Evolutionary conservation across 2,329 filamentous ascomycete species (phyloP).

Genomic region (Exserohilum turcica): DNA sequence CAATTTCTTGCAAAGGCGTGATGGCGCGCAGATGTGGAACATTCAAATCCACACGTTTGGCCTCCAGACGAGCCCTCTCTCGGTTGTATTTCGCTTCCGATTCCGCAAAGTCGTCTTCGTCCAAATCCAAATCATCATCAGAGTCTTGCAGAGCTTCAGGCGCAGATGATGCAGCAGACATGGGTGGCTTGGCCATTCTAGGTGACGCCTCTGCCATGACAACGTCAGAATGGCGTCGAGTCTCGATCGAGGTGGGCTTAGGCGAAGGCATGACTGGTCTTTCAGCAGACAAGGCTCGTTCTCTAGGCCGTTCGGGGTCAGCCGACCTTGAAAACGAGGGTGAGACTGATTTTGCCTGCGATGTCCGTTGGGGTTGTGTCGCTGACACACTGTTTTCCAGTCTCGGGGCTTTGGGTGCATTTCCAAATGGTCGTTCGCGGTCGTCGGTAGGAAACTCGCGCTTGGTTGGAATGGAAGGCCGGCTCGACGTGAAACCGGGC

Average conservation of each 20-base stretch:
- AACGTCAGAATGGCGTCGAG: conserved; percentile 42
- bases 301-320: conserved; percentile 25
- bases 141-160: conserved; percentile 47
- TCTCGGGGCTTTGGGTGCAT: conserved; percentile 41
- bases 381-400: conserved; percentile 31
- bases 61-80: conserved; percentile 52
- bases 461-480: conserved; percentile 51
- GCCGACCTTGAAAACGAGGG: conserved; percentile 23
- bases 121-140: conserved; percentile 55
- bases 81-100: conserved; percentile 55
- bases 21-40: conserved; percentile 50
- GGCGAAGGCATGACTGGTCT: conserved; percentile 26
- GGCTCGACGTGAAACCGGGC: conserved; percentile 45
- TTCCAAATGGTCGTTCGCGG: conserved; percentile 45
- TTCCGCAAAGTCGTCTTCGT: conserved; percentile 53
- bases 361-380: conserved; percentile 25
- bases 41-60: conserved; percentile 52
- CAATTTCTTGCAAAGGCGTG: conserved; percentile 52
- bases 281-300: conserved; percentile 31
- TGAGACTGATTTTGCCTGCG: conserved; percentile 33
- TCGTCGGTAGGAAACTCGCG: conserved; percentile 53
- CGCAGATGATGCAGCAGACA: conserved; percentile 39
- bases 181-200: conserved; percentile 30
- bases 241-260: conserved; percentile 37
- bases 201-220: conserved; percentile 44